phyloP scores from a whole-genome alignment of 2,329 filamentous ascomycete species.

The Podosphaera fusca region DNA sequence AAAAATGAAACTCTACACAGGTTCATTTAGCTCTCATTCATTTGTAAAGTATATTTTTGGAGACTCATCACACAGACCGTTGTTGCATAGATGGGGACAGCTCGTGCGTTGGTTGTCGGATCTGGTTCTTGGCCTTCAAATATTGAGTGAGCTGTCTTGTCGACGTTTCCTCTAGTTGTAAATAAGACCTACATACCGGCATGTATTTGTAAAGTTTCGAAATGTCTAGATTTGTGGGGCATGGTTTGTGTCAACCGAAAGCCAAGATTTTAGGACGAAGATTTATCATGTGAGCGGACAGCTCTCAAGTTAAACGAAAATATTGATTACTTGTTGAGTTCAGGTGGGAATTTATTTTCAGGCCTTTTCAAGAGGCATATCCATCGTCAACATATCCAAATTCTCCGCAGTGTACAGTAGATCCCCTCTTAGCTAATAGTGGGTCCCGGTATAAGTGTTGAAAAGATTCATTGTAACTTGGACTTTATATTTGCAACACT shows the following conservation, averaged over 20 bases:
- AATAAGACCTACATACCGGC: conserved; percentile 29
- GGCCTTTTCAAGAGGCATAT: no score
- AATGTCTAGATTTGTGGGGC: conserved; percentile 28
- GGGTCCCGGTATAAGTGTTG: no score
- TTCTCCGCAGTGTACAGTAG: no score
- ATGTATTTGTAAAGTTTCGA: conserved; percentile 71
- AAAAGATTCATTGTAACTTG: no score
- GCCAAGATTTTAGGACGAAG: background rate
- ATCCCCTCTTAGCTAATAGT: no score
- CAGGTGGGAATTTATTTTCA: no score
- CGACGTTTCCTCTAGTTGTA: background rate
- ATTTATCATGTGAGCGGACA: no score
- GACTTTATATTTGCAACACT: no score
- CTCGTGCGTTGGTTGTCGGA: conserved; percentile 59
- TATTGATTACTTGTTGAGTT: no score
- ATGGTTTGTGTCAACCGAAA: conserved; percentile 5
- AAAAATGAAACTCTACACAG: conserved; percentile 57
- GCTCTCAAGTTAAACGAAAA: no score
- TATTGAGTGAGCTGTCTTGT: conserved; percentile 3
- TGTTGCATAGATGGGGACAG: conserved; percentile 88
- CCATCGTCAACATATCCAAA: no score
- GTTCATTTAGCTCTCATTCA: conserved; percentile 4
- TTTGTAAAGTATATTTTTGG: background rate
- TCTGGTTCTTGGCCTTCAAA: conserved; percentile 50
- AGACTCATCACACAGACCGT: conserved; percentile 24